A percentile compares a stretch with the other conserved stretches of the same genome.
Conservation (phyloP, 495 filamentous ascomycete species). For the Sabuloglossum arenarium region DNA sequence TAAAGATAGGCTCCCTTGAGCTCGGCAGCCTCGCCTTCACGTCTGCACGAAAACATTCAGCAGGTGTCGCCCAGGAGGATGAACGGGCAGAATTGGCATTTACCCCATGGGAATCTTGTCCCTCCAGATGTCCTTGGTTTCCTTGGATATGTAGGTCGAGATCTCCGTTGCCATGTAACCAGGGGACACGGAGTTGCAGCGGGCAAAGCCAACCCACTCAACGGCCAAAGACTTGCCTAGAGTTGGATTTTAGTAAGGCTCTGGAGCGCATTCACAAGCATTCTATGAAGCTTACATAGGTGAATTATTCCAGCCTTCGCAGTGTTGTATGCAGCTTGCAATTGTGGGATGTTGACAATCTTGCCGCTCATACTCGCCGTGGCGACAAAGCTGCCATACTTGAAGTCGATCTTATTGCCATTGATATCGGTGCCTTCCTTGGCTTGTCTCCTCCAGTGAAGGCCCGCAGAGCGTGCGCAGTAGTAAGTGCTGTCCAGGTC, state of each 20-base stretch:
- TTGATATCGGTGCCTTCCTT: constrained; percentile 41
- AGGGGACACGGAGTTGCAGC: constrained; percentile 64
- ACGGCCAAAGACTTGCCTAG: constrained; percentile 39
- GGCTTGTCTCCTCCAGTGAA: constrained; percentile 45
- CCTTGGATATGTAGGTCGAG: constrained; percentile 45
- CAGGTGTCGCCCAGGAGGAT: background rate
- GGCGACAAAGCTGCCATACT: constrained; percentile 51
- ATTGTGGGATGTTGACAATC: constrained; percentile 72
- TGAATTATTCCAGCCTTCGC: constrained; percentile 75
- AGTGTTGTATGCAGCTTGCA: constrained; percentile 73
- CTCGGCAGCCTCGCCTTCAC: constrained; percentile 52
- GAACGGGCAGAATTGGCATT: constrained; percentile 6
- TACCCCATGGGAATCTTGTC: constrained; percentile 71
- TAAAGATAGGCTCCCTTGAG: constrained; percentile 83
- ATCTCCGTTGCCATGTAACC: constrained; percentile 81
- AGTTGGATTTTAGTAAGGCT: background rate
- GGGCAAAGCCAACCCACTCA: constrained; percentile 73
- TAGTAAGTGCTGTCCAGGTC: constrained; percentile 72
- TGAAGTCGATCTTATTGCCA: constrained; percentile 45
- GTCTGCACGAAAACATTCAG: constrained; percentile 15
- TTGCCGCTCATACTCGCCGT: constrained; percentile 71
- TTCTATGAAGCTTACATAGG: constrained; percentile 32
- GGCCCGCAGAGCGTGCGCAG: constrained; percentile 57
- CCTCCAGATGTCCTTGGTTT: constrained; percentile 54
- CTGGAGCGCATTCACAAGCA: background rate